Evolutionary conservation across 1,284 basidiomycete genomes (phyloP).

Genomic region (Trametes versicolor): DNA sequence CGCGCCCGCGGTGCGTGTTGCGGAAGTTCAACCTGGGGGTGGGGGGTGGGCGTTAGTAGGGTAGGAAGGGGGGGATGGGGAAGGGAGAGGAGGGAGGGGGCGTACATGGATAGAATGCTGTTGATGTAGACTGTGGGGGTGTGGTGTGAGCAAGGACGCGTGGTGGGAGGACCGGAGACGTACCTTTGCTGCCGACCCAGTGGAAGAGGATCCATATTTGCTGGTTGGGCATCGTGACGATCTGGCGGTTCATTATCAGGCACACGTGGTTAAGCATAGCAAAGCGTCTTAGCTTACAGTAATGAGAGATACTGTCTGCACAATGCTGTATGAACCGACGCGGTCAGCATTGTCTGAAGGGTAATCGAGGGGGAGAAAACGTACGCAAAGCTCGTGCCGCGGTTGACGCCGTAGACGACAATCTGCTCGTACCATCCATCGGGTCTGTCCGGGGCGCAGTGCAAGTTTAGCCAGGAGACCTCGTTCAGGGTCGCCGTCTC

Average conservation of each 20-base stretch:
- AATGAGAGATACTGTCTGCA: constrained; percentile 7
- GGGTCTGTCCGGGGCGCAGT: not conserved
- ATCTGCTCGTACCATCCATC: constrained; percentile 32
- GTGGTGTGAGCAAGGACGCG: not conserved
- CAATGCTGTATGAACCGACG: constrained; percentile 13
- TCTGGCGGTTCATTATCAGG: constrained; percentile 35
- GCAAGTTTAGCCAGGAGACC: not conserved
- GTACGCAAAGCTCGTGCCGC: constrained; percentile 45
- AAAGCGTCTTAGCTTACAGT: constrained; percentile 35
- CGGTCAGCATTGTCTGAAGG: not conserved
- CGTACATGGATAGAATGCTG: constrained; percentile 39
- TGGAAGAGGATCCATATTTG: constrained; percentile 50
- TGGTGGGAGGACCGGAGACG: constrained; percentile 15
- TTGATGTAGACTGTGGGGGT: constrained; percentile 37
- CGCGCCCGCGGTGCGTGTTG: constrained; percentile 42
- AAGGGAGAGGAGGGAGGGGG: not conserved
- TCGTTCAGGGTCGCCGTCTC: not conserved
- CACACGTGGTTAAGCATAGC: not conserved
- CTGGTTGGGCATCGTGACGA: constrained; percentile 44
- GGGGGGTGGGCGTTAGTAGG: not conserved
- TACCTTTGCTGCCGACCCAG: constrained; percentile 48
- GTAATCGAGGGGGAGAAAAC: constrained; percentile 4
- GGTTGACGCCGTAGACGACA: constrained; percentile 41
- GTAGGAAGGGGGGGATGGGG: not conserved
- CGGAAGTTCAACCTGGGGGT: constrained; percentile 48